Evolutionary conservation across 345 rosid genomes (phyloP).

Genomic region (Euphorbia pulcherrima): DNA sequence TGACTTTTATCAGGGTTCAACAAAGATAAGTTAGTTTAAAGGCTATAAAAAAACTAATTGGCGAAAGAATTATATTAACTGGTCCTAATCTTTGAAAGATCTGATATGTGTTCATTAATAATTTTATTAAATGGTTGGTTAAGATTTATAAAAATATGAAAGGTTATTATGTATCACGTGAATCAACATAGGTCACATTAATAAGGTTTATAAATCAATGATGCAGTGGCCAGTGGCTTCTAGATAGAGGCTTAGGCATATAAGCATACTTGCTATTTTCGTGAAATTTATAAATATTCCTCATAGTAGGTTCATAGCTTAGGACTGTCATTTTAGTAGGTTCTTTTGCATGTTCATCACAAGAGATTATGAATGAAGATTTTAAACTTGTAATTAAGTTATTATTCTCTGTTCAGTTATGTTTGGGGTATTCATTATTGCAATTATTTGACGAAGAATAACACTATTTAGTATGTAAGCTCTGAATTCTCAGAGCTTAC

Average conservation of each 20-base stretch:
- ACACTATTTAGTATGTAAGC: not conserved
- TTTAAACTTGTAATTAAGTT: no score
- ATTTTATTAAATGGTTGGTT: not conserved
- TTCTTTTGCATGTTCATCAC: not conserved
- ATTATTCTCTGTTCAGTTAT: no score
- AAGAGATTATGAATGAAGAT: slow-evolving; percentile 3
- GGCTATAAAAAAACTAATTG: not conserved
- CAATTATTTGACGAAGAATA: not conserved
- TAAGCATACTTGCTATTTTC: not conserved
- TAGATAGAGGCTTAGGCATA: not conserved
- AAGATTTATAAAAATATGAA: not conserved
- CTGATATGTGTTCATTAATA: not conserved
- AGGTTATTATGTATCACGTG: not conserved
- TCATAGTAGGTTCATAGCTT: not conserved
- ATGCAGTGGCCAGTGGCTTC: not conserved
- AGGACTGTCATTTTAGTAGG: not conserved
- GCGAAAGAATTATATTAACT: not conserved
- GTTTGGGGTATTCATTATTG: not conserved
- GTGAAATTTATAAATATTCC: not conserved
- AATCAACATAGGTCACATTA: not conserved
- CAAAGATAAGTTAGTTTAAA: not conserved
- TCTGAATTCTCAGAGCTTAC: no score
- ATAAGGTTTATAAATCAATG: not conserved
- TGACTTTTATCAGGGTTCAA: not conserved
- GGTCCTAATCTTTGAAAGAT: not conserved